phyloP scores from a whole-genome alignment of 805 yeast genomes.

The Komagataella mondaviorum region DNA sequence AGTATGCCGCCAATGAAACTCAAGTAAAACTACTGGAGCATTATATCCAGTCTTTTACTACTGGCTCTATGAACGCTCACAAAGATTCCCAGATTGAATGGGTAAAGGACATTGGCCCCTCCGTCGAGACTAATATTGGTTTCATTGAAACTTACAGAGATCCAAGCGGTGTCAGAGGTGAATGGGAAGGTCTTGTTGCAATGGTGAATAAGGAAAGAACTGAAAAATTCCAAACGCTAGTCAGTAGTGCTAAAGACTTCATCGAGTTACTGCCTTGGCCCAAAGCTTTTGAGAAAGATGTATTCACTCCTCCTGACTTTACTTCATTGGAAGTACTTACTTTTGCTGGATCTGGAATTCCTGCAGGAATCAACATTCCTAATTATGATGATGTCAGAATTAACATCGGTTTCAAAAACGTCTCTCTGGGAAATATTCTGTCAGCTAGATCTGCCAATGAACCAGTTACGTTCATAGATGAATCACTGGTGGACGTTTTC shows the following conservation, averaged over 20 bases:
- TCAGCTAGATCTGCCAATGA: constrained; percentile 61
- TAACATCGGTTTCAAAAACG: constrained; percentile 79
- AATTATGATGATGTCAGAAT: constrained; percentile 83
- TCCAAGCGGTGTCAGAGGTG: constrained; percentile 85
- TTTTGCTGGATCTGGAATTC: constrained; percentile 82
- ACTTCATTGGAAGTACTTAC: constrained; percentile 83
- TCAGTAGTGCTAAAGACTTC: constrained; percentile 48
- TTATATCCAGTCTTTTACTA: constrained; percentile 56
- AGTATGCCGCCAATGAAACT: constrained; percentile 59
- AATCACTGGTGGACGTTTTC: constrained; percentile 39
- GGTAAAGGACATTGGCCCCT: constrained; percentile 81
- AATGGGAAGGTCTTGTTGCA: constrained; percentile 87
- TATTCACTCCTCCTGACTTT: constrained; percentile 86
- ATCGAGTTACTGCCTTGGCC: constrained; percentile 71
- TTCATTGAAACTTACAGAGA: constrained; percentile 90
- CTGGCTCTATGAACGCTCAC: constrained; percentile 80
- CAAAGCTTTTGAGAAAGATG: constrained; percentile 61
- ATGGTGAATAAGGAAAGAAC: constrained; percentile 85
- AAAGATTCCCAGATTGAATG: constrained; percentile 73
- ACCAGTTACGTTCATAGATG: constrained; percentile 52
- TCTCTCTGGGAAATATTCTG: constrained; percentile 75
- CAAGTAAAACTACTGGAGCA: constrained; percentile 52
- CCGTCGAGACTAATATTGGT: constrained; percentile 71
- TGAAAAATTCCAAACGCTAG: constrained; percentile 61
- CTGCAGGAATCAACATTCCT: constrained; percentile 90